Evolutionary conservation across 768 basidiomycete species (phyloP).

Genomic region (Tylopilus felleus): DNA sequence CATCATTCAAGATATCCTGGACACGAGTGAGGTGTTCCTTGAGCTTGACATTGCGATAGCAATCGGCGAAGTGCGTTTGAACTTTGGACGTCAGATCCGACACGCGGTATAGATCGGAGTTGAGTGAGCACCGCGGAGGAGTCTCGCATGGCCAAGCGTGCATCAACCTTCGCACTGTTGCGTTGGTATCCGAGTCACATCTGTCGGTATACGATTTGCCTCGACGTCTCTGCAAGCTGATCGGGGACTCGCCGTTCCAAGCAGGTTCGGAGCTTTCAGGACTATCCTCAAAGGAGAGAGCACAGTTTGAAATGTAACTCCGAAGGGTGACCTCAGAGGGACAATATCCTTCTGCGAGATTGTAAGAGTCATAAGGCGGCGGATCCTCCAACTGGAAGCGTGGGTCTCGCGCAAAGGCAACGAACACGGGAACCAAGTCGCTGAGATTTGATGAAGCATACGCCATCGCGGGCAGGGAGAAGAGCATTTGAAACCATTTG

Average conservation of each 20-base stretch:
- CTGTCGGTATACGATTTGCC: constrained; percentile 4
- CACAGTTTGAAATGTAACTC: not conserved
- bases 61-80: constrained; percentile 5
- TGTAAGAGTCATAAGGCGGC: constrained; percentile 12
- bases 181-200: not conserved
- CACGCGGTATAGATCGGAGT: not conserved
- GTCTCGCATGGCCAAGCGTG: constrained; percentile 20
- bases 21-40: constrained; percentile 12
- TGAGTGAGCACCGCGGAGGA: constrained; percentile 4
- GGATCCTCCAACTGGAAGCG: constrained; percentile 8
- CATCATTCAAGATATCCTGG: constrained; percentile 4
- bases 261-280: constrained; percentile 5
- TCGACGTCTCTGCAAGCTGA: constrained; percentile 2
- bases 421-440: constrained; percentile 24
- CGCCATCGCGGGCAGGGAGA: constrained; percentile 32
- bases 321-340: not conserved
- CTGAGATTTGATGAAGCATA: constrained; percentile 18
- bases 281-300: constrained; percentile 6
- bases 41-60: constrained; percentile 15
- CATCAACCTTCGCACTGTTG: not conserved
- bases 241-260: not conserved
- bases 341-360: constrained; percentile 4
- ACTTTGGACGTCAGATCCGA: not conserved
- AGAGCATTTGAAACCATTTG: constrained; percentile 25
- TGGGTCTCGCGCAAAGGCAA: constrained; percentile 28